Base-by-base conservation (phyloP, 345 rosid genomes). In the Bretschneidera sinensis region DNA sequence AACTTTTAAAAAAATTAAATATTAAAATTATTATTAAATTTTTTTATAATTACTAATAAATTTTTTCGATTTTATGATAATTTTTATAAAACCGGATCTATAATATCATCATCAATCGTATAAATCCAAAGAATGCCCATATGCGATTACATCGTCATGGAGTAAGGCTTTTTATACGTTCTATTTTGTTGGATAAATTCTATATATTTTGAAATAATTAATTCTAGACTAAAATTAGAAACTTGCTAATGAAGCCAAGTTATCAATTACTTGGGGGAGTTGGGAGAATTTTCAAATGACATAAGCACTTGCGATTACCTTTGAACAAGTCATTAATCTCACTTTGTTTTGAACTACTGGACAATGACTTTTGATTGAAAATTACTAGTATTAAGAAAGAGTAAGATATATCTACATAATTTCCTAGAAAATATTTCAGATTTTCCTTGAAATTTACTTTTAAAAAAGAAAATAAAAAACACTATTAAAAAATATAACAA, bases 221-320 rank as follows among this genome's bases (percentile, higher is more conserved):
- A n/a, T n/a, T 53, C 17, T 17, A 17, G 19, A 39, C 2, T 9
- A 23, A 13, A 23, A 33, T 0, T 0, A 45, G 50, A 69, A 59
- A 55, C 77, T 62, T 72, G 54, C 48, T 24, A 15, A 63, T 0
- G 24, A 72, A 65, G 80, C 21, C 25, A 74, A 51, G 59, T 21
- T 35, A 25, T 19, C 28, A 28, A 3, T 28, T 28, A 28, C 33
- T 8, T 8, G 33, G 33, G 8, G 33, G n/a, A n/a, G 3, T 28
- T 28, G 33, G 33, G 8, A 28, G 33, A 28, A 3, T 28, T 28
- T 28, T n/a, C 0, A 1, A 0, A 19, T 59, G 63, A 66, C 72
- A 28, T 63, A 57, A 63, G 65, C 52, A 14, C 15, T 70, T 62
- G 59, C 65, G 67, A 28, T 22, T 19, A 35, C 24, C n/a, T n/a